Percentiles rank a stretch among this genome's conserved stretches.
Evolutionary conservation across 768 basidiomycete species (phyloP).

Genomic region (Candolleomyces aberdarensis): DNA sequence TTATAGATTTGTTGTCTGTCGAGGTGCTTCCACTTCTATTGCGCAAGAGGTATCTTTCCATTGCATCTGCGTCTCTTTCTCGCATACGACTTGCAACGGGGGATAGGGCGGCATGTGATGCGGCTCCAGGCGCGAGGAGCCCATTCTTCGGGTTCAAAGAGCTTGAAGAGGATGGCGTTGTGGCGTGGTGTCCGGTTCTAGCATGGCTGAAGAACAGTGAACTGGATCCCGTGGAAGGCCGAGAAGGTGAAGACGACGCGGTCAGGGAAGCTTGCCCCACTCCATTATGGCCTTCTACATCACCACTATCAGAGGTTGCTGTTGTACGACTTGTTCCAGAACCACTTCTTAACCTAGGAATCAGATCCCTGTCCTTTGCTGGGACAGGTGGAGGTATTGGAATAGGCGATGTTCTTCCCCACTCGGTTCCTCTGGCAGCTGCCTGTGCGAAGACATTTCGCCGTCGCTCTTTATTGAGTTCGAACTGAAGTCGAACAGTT

Average conservation of each 20-base stretch:
- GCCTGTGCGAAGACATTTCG: slow-evolving; percentile 72
- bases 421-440: slow-evolving; percentile 63
- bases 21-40: slow-evolving; percentile 83
- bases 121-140: slow-evolving; percentile 28
- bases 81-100: slow-evolving; percentile 80
- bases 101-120: slow-evolving; percentile 50
- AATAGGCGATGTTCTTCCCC: slow-evolving; percentile 41
- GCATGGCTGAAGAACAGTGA: slow-evolving; percentile 35
- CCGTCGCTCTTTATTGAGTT: slow-evolving; percentile 74
- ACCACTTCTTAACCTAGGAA: slow-evolving; percentile 69
- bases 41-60: slow-evolving; percentile 80
- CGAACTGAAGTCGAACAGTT: slow-evolving; percentile 74
- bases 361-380: slow-evolving; percentile 39
- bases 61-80: slow-evolving; percentile 82
- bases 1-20: slow-evolving; percentile 67
- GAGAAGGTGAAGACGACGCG: slow-evolving; percentile 61
- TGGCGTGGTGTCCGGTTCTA: slow-evolving; percentile 24
- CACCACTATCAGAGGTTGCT: slow-evolving; percentile 71
- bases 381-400: slow-evolving; percentile 45
- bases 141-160: slow-evolving; percentile 25
- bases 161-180: slow-evolving; percentile 21
- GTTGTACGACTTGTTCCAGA: slow-evolving; percentile 81
- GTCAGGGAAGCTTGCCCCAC: slow-evolving; percentile 47
- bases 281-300: slow-evolving; percentile 47
- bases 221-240: slow-evolving; percentile 46